Evolutionary conservation across 495 filamentous ascomycete species (phyloP), one percentile per base, ranked within the genome.

Genomic region (Xylaria palmicola): DNA sequence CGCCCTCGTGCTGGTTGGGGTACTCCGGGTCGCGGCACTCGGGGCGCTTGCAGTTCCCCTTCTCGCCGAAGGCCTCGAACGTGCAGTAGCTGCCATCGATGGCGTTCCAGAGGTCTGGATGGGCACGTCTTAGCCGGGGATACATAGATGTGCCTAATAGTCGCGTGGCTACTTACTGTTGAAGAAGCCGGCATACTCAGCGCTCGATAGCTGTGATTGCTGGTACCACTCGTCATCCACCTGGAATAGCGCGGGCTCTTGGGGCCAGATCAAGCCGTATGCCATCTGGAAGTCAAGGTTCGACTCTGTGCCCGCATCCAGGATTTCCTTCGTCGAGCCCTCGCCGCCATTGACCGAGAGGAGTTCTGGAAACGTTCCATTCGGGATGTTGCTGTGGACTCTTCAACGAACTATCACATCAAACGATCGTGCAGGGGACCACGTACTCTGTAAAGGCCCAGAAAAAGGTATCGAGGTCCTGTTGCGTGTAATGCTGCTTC

Each of bases 1-100:
- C 85, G 6, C 77, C 78, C 49, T 64, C 63, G 53, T 76, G 69
- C 1, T 77, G 73, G 69, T 86, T 52, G 6, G 85, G 84, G 60
- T 88, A 89, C 37, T 22, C 64, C 0, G 82, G 79, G 61, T 86
- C 85, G 40, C 77, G 71, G 53, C 62, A 68, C 34, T 64, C 65
- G 49, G 56, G 58, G 0, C 69, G 63, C 56, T 49, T 51, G 64
- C 71, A 73, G 47, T 73, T 73, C n/a, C 71, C 71, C 3, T 40
- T 54, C 26, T 70, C 64, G n/a, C 62, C 66, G 57, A 52, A 73
- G 0, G 68, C 83, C n/a, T 81, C 76, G 22, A 75, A 80, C 8
- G 77, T 49, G 73, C 79, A 87, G 67, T 86, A 86, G 32, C 81
- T 83, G n/a, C 83, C 85, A 60, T 87, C 86, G 41, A 87, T 82